These are phyloP conservation scores for Ceratocystis alfenasii DNA, from an alignment of 2,329 filamentous ascomycete genomes.

Conservation along the genomic window DNA sequence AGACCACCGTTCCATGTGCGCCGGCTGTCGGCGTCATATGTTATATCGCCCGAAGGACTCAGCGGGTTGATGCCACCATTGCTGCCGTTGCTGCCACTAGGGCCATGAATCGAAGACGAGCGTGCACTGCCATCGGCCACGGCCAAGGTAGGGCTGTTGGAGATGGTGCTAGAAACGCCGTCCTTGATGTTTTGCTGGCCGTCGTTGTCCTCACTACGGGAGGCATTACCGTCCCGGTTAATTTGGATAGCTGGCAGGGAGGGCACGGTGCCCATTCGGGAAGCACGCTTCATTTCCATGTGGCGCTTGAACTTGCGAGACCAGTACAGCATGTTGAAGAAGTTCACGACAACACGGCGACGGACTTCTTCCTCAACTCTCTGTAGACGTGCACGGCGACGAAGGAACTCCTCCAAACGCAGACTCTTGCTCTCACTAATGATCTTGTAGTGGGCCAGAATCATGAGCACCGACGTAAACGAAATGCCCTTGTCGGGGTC, in stretches of 20 bases:
- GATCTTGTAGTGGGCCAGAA: slow-evolving; percentile 94
- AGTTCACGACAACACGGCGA: slow-evolving; percentile 78
- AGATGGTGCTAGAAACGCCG: slow-evolving; percentile 11
- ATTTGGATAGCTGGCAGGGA: slow-evolving; percentile 84
- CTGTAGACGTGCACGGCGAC: slow-evolving; percentile 78
- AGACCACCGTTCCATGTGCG: slow-evolving; percentile 32
- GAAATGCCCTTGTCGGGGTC: slow-evolving; percentile 82
- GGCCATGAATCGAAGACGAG: slow-evolving; percentile 14
- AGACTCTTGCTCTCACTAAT: slow-evolving; percentile 96
- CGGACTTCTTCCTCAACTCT: slow-evolving; percentile 91
- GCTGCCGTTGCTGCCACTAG: not conserved
- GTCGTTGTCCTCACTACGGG: not conserved
- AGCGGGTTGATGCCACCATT: slow-evolving; percentile 11
- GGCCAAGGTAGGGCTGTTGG: slow-evolving; percentile 18
- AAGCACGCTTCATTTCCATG: slow-evolving; percentile 58
- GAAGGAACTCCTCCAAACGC: slow-evolving; percentile 85
- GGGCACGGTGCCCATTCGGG: slow-evolving; percentile 66
- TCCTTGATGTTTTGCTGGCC: slow-evolving; percentile 1
- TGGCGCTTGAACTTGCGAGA: slow-evolving; percentile 67
- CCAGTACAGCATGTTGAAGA: slow-evolving; percentile 92
- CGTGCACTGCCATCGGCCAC: slow-evolving; percentile 5
- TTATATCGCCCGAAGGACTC: slow-evolving; percentile 23
- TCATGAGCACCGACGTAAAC: slow-evolving; percentile 87
- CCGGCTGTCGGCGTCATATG: slow-evolving; percentile 30
- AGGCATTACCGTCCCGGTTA: slow-evolving; percentile 51